Conservation (phyloP, 805 yeast species). For the Kluyveromyces dobzhanskii region DNA sequence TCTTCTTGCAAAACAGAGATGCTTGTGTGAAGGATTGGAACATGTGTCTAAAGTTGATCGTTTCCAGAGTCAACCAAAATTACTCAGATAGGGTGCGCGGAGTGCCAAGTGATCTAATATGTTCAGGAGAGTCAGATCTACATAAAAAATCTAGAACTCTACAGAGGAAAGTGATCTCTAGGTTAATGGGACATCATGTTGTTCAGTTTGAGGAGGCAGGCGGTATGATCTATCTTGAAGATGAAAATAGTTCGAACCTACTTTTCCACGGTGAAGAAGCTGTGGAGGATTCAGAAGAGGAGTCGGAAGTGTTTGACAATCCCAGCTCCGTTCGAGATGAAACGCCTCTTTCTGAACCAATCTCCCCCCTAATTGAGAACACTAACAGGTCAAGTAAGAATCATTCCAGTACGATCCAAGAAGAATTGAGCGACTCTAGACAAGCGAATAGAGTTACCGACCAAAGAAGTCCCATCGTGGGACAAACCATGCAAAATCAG, state of each 20-base stretch:
- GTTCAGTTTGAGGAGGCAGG: slow-evolving; percentile 12
- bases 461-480: too few relatives aligned
- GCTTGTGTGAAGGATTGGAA: slow-evolving; percentile 22
- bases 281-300: not conserved
- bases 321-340: too few relatives aligned
- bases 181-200: slow-evolving; percentile 15
- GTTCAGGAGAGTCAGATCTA: slow-evolving; percentile 10
- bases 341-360: too few relatives aligned
- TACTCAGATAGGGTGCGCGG: slow-evolving; percentile 15
- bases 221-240: slow-evolving; percentile 23
- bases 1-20: slow-evolving; percentile 11
- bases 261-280: not conserved
- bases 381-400: too few relatives aligned
- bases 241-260: slow-evolving; percentile 7
- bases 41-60: slow-evolving; percentile 19
- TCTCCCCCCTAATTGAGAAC: too few relatives aligned
- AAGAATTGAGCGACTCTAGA: too few relatives aligned
- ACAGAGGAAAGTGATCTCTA: slow-evolving; percentile 13
- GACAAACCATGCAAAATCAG: too few relatives aligned
- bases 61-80: slow-evolving; percentile 12
- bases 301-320: too few relatives aligned
- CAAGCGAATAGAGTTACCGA: too few relatives aligned
- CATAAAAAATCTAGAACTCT: slow-evolving; percentile 14
- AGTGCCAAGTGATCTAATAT: slow-evolving; percentile 18
- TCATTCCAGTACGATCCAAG: too few relatives aligned